These are phyloP conservation scores for Phellopilus nigrolimitatus DNA, from an alignment of 1,284 basidiomycete species.

Conservation along the genomic window DNA sequence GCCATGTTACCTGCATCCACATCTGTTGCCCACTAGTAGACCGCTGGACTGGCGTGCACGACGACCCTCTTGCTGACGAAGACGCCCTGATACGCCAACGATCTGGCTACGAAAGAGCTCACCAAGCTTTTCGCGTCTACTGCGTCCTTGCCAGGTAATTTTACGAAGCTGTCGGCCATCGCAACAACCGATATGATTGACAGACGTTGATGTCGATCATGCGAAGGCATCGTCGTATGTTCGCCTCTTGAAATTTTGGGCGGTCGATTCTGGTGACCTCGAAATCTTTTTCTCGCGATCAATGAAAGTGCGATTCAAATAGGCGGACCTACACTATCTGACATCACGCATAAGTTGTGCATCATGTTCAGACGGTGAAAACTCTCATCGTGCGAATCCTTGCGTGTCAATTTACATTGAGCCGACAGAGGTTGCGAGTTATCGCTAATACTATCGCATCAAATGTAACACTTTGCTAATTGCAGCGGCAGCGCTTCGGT, in stretches of 20 bases:
- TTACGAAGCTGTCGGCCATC: constrained; percentile 56
- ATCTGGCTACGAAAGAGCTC: constrained; percentile 67
- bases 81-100: constrained; percentile 44
- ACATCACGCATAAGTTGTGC: no score
- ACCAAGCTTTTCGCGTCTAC: constrained; percentile 48
- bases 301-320: no score
- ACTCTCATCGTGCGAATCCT: no score
- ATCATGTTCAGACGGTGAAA: no score
- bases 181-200: constrained; percentile 55
- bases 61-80: constrained; percentile 48
- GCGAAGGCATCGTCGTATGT: constrained; percentile 56
- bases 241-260: no score
- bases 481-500: constrained; percentile 55
- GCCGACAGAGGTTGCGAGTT: no score
- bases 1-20: constrained; percentile 43
- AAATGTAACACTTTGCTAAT: no score
- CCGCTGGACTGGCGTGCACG: constrained; percentile 42
- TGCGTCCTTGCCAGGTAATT: constrained; percentile 41
- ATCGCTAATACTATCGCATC: no score
- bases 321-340: no score
- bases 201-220: constrained; percentile 41
- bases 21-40: constrained; percentile 46
- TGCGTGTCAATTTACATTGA: no score
- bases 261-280: constrained; percentile 55
- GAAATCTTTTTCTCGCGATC: constrained; percentile 47